A percentile compares a stretch with the other conserved stretches of the same genome.
phyloP scores from a whole-genome alignment of 495 filamentous ascomycete genomes.

The Talaromyces ruber region DNA sequence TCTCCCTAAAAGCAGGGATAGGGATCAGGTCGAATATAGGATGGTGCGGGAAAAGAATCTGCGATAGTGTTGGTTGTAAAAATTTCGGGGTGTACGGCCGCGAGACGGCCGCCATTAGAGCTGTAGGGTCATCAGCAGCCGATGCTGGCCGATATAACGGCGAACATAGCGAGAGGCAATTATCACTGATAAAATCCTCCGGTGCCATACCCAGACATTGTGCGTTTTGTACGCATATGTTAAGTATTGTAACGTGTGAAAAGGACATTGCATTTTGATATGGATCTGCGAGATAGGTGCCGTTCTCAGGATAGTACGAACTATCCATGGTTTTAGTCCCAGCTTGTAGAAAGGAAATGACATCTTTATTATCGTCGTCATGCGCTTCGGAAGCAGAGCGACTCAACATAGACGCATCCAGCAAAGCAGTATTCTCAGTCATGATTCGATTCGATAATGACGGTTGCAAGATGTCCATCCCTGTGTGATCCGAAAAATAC shows the following conservation, averaged over 20 bases:
- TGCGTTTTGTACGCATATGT: slow-evolving; percentile 28
- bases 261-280: not conserved
- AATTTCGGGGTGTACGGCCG: slow-evolving; percentile 22
- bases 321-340: not conserved
- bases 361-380: not conserved
- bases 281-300: not conserved
- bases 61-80: slow-evolving; percentile 33
- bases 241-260: not conserved
- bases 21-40: slow-evolving; percentile 35
- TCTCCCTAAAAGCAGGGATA: slow-evolving; percentile 26
- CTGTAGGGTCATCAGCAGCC: slow-evolving; percentile 13
- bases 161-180: slow-evolving; percentile 13
- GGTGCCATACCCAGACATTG: slow-evolving; percentile 20
- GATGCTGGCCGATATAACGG: slow-evolving; percentile 26
- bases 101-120: slow-evolving; percentile 14
- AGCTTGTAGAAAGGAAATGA: not conserved
- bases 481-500: not conserved
- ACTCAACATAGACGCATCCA: not conserved
- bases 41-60: slow-evolving; percentile 37
- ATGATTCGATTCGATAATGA: not conserved
- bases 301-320: not conserved
- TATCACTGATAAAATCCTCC: slow-evolving; percentile 13
- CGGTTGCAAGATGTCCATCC: not conserved
- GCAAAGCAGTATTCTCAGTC: not conserved
- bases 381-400: not conserved